A percentile compares a stretch with the other conserved stretches of the same genome.
Conservation (phyloP, 2,329 filamentous ascomycete species). For the Cordyceps militaris region DNA sequence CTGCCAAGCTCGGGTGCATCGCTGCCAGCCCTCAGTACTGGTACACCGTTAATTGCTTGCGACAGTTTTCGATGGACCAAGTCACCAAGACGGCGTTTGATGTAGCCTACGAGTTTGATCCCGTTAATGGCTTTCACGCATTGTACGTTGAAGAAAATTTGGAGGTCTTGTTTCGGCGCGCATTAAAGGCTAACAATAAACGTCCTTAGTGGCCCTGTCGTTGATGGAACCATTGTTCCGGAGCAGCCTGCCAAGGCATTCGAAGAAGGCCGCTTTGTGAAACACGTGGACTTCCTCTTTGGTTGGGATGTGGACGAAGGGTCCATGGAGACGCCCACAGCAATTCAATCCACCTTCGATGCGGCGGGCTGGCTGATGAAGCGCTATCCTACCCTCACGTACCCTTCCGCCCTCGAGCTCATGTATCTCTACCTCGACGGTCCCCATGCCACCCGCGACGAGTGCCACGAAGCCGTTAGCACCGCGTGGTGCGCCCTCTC, state of each 20-base stretch:
- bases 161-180: neutral
- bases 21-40: neutral
- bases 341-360: neutral
- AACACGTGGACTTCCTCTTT: neutral
- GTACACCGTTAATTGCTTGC: neutral
- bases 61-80: neutral
- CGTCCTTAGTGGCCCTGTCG: neutral
- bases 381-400: neutral
- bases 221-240: neutral
- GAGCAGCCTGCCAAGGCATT: neutral
- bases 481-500: neutral
- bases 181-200: neutral
- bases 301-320: neutral
- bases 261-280: neutral
- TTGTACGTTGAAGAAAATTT: neutral
- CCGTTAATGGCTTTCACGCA: neutral
- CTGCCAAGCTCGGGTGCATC: neutral
- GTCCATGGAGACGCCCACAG: neutral
- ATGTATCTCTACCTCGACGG: neutral
- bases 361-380: neutral
- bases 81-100: neutral
- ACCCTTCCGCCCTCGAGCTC: neutral
- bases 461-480: neutral
- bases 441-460: neutral
- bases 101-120: neutral